Conservation (phyloP, 2,329 filamentous ascomycete genomes). For the Pyrenophora graminea region DNA sequence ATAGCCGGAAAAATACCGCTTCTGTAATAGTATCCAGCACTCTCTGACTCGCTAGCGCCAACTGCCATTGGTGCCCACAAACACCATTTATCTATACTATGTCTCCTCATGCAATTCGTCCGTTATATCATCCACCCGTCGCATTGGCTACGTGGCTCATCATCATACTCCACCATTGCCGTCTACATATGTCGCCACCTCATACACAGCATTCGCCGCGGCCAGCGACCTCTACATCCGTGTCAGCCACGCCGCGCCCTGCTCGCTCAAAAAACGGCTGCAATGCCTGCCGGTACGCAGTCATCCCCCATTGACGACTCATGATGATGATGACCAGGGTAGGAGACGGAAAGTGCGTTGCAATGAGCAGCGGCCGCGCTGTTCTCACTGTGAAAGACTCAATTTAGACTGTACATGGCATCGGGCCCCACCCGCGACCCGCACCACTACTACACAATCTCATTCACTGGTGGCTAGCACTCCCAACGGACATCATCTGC, state of each 20-base stretch:
- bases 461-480: conserved; percentile 23
- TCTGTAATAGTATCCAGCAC: no score
- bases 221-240: conserved; percentile 19
- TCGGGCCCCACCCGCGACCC: conserved; percentile 22
- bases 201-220: conserved; percentile 16
- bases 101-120: neutral
- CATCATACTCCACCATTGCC: neutral
- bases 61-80: neutral
- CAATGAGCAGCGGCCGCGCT: conserved; percentile 58
- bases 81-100: neutral
- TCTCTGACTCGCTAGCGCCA: neutral
- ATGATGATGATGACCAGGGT: conserved; percentile 15
- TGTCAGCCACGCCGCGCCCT: conserved; percentile 23
- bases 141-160: neutral
- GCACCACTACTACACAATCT: conserved; percentile 21
- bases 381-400: conserved; percentile 59
- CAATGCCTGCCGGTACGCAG: conserved; percentile 35
- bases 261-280: conserved; percentile 40
- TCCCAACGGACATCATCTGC: conserved; percentile 16
- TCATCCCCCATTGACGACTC: neutral
- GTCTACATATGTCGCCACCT: conserved; percentile 26
- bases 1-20: no score
- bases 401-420: conserved; percentile 60
- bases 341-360: conserved; percentile 61
- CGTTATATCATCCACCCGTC: neutral